Evolutionary conservation across 495 filamentous ascomycete species (phyloP).

Genomic region (Alectoria sarmentosa): DNA sequence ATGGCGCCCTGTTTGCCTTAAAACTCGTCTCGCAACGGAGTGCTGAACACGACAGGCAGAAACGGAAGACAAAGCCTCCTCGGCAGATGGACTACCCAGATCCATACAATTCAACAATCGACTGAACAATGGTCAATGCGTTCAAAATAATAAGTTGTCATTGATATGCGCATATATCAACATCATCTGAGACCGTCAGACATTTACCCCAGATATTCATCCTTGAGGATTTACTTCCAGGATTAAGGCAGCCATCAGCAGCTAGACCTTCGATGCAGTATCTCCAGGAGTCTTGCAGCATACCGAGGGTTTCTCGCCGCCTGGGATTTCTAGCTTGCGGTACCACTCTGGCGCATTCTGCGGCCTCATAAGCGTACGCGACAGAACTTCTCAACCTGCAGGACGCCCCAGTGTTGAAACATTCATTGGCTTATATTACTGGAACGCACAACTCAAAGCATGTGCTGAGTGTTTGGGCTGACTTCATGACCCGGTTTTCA

Average conservation of each 20-base stretch:
- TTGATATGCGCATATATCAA: neutral
- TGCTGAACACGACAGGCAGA: neutral
- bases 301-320: neutral
- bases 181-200: neutral
- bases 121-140: neutral
- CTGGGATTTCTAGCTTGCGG: neutral
- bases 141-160: neutral
- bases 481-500: neutral
- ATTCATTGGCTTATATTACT: neutral
- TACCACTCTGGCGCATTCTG: conserved; percentile 6
- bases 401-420: neutral
- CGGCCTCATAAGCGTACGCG: conserved; percentile 7
- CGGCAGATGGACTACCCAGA: neutral
- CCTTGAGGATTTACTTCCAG: neutral
- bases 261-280: neutral
- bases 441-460: conserved; percentile 2
- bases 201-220: neutral
- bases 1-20: conserved; percentile 3
- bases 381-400: neutral
- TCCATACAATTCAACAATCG: neutral
- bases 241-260: neutral
- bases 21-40: too few species aligned
- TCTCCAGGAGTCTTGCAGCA: neutral
- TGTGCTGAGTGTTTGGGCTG: neutral
- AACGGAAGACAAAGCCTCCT: neutral